Conservation (phyloP, 345 rosid genomes). For the Eucalyptus polybractea region DNA sequence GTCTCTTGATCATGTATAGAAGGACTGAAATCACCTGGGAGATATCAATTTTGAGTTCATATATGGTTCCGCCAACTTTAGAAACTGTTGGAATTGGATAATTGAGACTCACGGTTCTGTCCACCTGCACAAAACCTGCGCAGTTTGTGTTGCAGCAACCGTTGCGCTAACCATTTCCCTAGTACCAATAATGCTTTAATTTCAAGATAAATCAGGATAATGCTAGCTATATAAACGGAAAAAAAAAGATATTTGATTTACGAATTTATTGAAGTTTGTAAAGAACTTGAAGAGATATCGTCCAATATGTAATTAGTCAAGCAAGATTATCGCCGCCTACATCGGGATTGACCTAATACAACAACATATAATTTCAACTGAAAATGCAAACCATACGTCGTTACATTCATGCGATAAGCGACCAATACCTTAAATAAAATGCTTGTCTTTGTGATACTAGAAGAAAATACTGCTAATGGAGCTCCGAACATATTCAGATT, state of each 20-base stretch:
- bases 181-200: neutral
- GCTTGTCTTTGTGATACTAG: neutral
- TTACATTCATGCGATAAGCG: neutral
- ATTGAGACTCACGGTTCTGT: neutral
- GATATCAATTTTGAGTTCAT: neutral
- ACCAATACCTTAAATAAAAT: neutral
- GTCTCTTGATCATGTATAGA: neutral
- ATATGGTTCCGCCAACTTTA: neutral
- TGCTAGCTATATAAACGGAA: neutral
- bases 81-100: neutral
- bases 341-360: neutral
- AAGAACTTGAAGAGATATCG: neutral
- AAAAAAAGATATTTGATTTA: neutral
- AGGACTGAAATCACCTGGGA: neutral
- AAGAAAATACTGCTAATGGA: too few species aligned
- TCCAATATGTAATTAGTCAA: neutral
- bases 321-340: neutral
- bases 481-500: neutral
- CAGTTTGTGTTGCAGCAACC: neutral
- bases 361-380: neutral
- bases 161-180: neutral
- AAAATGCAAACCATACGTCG: neutral
- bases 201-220: neutral
- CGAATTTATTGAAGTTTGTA: neutral
- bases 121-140: neutral